Percentiles rank a stretch among this genome's conserved stretches.
phyloP scores from a whole-genome alignment of 164 flowering plant genomes.

The Akebia trifoliata region DNA sequence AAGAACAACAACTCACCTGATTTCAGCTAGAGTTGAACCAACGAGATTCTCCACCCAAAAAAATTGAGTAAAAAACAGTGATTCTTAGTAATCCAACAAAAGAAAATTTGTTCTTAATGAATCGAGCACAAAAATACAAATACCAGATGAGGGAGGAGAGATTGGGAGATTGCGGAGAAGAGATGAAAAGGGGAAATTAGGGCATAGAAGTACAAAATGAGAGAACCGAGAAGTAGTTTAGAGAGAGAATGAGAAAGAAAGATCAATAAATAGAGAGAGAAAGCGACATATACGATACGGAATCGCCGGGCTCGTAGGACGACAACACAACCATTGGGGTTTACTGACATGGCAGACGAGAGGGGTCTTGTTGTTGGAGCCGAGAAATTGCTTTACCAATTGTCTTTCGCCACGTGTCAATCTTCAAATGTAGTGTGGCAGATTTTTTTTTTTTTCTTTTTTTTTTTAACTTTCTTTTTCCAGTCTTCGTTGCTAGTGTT shows the following conservation, averaged over 20 bases:
- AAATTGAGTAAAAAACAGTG: no score
- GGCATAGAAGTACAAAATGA: constrained; percentile 9
- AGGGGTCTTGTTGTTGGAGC: constrained; percentile 24
- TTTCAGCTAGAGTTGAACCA: neutral
- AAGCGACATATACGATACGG: constrained; percentile 47
- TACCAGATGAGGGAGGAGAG: constrained; percentile 3
- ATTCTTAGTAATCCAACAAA: no score
- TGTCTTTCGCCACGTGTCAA: constrained; percentile 36
- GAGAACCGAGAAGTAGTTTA: constrained; percentile 8
- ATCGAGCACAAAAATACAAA: neutral
- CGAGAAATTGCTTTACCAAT: constrained; percentile 26
- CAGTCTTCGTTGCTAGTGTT: neutral
- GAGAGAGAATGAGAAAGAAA: constrained; percentile 24
- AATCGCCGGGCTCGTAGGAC: constrained; percentile 71
- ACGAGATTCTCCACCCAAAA: neutral
- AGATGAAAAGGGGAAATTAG: constrained; percentile 11
- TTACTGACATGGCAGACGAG: constrained; percentile 59
- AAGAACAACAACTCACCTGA: neutral
- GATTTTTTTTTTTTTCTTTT: constrained; percentile 2
- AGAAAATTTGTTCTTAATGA: no score
- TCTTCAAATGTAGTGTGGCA: constrained; percentile 7
- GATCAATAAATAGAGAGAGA: constrained; percentile 26
- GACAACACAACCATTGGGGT: constrained; percentile 26
- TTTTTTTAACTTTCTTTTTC: neutral
- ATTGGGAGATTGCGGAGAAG: constrained; percentile 8